Conservation (phyloP, 805 yeast species). For the Candida schatavii region DNA sequence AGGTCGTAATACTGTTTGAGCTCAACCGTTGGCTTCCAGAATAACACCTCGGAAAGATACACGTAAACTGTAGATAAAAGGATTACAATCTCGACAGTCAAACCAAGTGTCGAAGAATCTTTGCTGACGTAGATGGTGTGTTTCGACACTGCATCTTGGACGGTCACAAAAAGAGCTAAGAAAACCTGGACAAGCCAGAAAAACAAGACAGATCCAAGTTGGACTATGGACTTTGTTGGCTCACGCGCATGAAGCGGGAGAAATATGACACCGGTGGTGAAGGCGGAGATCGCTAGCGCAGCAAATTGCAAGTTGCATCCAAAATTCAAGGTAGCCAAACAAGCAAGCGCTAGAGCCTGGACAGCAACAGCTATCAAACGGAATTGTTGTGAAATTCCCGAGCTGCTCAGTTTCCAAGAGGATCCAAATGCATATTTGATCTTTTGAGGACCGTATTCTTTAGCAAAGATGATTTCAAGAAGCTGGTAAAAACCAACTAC, state of each 20-base stretch:
- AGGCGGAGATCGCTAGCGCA: constrained; percentile 7
- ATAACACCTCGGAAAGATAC: constrained; percentile 15
- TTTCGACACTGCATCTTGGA: constrained; percentile 20
- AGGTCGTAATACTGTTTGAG: constrained; percentile 20
- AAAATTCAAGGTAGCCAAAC: constrained; percentile 9
- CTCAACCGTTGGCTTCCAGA: constrained; percentile 21
- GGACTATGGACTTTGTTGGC: constrained; percentile 18
- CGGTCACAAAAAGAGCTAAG: constrained; percentile 9
- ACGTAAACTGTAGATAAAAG: constrained; percentile 11
- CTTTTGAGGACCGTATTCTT: constrained; percentile 17
- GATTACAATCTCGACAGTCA: constrained; percentile 10
- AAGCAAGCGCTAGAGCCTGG: constrained; percentile 12
- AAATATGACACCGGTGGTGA: constrained; percentile 8
- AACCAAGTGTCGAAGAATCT: constrained; percentile 2
- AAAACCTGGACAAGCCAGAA: constrained; percentile 19
- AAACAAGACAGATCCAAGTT: constrained; percentile 20
- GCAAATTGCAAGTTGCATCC: neutral
- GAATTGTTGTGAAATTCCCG: constrained; percentile 11
- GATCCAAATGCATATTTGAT: constrained; percentile 24
- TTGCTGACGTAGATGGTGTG: constrained; percentile 13
- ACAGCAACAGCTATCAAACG: constrained; percentile 11
- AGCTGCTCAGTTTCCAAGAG: constrained; percentile 14
- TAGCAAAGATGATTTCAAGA: constrained; percentile 12
- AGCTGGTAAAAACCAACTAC: constrained; percentile 15
- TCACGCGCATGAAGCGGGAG: constrained; percentile 24